Evolutionary conservation across 1,284 basidiomycete genomes (phyloP).

Genomic region (Schizophyllum commune): DNA sequence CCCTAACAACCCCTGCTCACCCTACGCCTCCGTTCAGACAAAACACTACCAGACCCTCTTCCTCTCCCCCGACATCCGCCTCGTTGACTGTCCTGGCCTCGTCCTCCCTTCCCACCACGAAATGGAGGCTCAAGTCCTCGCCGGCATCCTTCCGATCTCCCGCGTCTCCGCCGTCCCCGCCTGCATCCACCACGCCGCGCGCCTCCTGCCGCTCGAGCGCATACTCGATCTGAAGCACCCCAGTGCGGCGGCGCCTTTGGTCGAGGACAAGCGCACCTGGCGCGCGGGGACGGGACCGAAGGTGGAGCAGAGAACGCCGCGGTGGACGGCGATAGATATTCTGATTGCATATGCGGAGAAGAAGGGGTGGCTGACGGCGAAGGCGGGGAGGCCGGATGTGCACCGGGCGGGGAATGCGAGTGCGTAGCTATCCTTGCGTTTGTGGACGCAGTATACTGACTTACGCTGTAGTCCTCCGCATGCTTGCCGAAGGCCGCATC

Average conservation of each 20-base stretch:
- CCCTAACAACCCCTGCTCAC: slow-evolving; percentile 1
- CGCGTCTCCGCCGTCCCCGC: slow-evolving; percentile 76
- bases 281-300: slow-evolving; percentile 41
- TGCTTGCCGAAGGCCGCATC: slow-evolving; percentile 71
- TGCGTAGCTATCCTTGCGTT: slow-evolving; percentile 34
- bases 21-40: slow-evolving; percentile 52
- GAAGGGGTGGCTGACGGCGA: slow-evolving; percentile 83
- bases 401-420: slow-evolving; percentile 85
- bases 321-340: slow-evolving; percentile 79
- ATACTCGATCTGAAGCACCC: slow-evolving; percentile 59
- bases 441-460: not conserved
- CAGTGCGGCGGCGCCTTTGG: slow-evolving; percentile 23
- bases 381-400: slow-evolving; percentile 80
- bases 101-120: slow-evolving; percentile 75
- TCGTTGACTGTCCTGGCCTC: slow-evolving; percentile 83
- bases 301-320: slow-evolving; percentile 14
- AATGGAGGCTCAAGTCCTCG: slow-evolving; percentile 77
- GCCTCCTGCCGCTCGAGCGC: slow-evolving; percentile 71
- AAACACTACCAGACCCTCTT: slow-evolving; percentile 92
- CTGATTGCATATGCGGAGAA: slow-evolving; percentile 69
- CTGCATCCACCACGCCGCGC: slow-evolving; percentile 63
- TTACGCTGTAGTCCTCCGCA: slow-evolving; percentile 55
- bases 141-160: slow-evolving; percentile 82
- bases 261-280: slow-evolving; percentile 67
- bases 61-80: slow-evolving; percentile 74